phyloP scores from a whole-genome alignment of 805 yeast species.

The Priceomyces carsonii region DNA sequence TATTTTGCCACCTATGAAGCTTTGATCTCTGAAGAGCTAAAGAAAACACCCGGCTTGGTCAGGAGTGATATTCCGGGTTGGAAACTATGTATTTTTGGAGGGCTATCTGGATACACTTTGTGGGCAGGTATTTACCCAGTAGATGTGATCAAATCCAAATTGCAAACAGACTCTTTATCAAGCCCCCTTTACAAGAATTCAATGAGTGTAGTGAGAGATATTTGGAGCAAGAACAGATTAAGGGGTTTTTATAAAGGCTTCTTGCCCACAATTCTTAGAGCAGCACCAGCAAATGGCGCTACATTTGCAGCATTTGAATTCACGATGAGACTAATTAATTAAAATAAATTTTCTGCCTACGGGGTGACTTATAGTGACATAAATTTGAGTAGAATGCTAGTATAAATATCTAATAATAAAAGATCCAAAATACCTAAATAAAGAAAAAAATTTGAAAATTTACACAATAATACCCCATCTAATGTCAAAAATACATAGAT shows the following conservation, averaged over 20 bases:
- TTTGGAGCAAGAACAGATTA: constrained; percentile 60
- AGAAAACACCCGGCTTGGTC: constrained; percentile 34
- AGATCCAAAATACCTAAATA: too few relatives aligned
- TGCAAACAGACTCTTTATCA: constrained; percentile 66
- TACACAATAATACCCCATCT: not conserved
- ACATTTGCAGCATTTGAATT: constrained; percentile 93
- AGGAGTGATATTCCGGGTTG: constrained; percentile 84
- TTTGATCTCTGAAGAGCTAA: constrained; percentile 66
- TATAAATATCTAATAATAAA: not conserved
- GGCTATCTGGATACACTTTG: constrained; percentile 84
- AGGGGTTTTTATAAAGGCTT: constrained; percentile 89
- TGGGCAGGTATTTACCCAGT: constrained; percentile 87
- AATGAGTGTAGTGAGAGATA: constrained; percentile 56
- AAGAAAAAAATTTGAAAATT: not conserved
- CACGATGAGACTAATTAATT: constrained; percentile 67
- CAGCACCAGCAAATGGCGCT: constrained; percentile 98
- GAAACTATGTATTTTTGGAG: constrained; percentile 87
- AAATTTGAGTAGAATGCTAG: constrained; percentile 2
- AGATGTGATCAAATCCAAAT: constrained; percentile 86
- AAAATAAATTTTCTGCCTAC: too few relatives aligned
- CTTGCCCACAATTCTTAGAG: constrained; percentile 88
- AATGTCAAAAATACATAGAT: too few relatives aligned
- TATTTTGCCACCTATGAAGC: constrained; percentile 93
- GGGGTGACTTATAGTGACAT: not conserved
- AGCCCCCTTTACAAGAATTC: constrained; percentile 62